A percentile compares a stretch with the other conserved stretches of the same genome.
These are phyloP conservation scores for Peniophora sp. DNA, from an alignment of 1,284 basidiomycete genomes.

Conservation along the genomic window DNA sequence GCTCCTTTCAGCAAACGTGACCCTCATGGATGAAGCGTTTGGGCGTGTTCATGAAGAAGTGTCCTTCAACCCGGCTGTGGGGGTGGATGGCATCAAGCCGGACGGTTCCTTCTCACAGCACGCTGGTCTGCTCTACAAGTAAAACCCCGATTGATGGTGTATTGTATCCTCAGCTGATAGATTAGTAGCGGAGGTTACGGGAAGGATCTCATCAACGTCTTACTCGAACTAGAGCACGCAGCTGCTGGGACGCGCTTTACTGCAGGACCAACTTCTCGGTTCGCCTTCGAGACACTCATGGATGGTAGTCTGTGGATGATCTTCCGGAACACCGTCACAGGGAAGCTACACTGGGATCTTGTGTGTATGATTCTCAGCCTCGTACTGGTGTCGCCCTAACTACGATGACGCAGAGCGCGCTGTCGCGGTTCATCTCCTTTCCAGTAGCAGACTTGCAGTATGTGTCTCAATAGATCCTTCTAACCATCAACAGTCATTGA, in stretches of 20 bases:
- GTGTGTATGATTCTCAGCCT: slow-evolving; percentile 27
- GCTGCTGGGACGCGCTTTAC: slow-evolving; percentile 45
- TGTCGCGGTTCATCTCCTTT: slow-evolving; percentile 58
- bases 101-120: slow-evolving; percentile 64
- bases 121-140: slow-evolving; percentile 24
- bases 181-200: slow-evolving; percentile 44
- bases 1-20: slow-evolving; percentile 33
- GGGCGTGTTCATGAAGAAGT: slow-evolving; percentile 40
- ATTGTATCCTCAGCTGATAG: slow-evolving; percentile 40
- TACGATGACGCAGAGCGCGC: slow-evolving; percentile 34
- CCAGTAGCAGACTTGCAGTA: slow-evolving; percentile 52
- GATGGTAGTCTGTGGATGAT: slow-evolving; percentile 61
- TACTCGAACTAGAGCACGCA: slow-evolving; percentile 41
- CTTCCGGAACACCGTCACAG: slow-evolving; percentile 46
- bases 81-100: slow-evolving; percentile 50
- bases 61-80: slow-evolving; percentile 31
- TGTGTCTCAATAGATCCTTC: slow-evolving; percentile 12
- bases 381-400: neutral
- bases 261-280: slow-evolving; percentile 28
- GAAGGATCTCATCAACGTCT: slow-evolving; percentile 48
- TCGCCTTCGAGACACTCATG: slow-evolving; percentile 42
- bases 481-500: neutral
- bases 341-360: slow-evolving; percentile 59
- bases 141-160: neutral
- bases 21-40: slow-evolving; percentile 41